Percentiles rank a stretch among this genome's conserved stretches.
These are phyloP conservation scores for Crucihimalaya himalaica DNA, from an alignment of 345 rosid species.

Conservation along the genomic window DNA sequence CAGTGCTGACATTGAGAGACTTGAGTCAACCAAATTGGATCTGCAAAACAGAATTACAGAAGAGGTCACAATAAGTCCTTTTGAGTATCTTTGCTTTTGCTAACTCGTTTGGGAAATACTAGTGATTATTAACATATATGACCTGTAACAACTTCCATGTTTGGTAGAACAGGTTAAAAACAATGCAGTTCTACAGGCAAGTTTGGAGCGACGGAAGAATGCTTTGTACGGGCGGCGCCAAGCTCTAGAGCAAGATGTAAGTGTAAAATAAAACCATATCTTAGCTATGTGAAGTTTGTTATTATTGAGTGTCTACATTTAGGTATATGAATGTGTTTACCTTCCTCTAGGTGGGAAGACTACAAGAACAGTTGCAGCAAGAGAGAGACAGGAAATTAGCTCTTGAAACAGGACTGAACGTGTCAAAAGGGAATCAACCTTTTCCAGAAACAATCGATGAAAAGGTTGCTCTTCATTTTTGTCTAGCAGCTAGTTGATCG, in stretches of 20 bases:
- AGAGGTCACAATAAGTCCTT: conserved; percentile 55
- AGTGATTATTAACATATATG: conserved; percentile 3
- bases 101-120: conserved; percentile 19
- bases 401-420: conserved; percentile 64
- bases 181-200: conserved; percentile 63
- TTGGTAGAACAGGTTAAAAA: conserved; percentile 53
- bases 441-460: conserved; percentile 51
- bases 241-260: conserved; percentile 78
- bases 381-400: conserved; percentile 65
- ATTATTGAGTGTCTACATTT: not conserved
- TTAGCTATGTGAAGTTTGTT: conserved; percentile 13
- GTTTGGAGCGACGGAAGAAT: conserved; percentile 64
- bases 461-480: conserved; percentile 50
- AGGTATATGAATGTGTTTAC: conserved; percentile 12
- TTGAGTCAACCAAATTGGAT: conserved; percentile 63
- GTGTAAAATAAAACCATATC: conserved; percentile 30
- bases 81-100: not conserved
- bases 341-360: conserved; percentile 67
- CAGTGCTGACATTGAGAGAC: conserved; percentile 72
- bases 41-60: conserved; percentile 64
- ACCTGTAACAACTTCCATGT: conserved; percentile 14
- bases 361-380: conserved; percentile 73
- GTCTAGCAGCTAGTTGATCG: conserved; percentile 1
- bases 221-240: conserved; percentile 62
- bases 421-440: conserved; percentile 45